These are phyloP conservation scores for Plantago major DNA, from an alignment of 257 asterid genomes.

Conservation along the genomic window DNA sequence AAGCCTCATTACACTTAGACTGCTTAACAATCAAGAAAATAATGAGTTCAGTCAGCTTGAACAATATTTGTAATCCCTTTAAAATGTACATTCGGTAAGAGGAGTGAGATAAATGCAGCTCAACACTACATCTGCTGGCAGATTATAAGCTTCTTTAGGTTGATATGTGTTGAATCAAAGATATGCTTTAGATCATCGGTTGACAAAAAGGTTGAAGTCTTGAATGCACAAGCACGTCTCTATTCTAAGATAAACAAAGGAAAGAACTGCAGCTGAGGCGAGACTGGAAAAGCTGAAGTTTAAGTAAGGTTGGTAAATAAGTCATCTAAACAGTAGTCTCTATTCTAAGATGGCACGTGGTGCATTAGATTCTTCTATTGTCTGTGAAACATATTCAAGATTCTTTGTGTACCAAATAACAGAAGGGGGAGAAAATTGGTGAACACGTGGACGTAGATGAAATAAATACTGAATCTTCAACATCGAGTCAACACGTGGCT, in stretches of 20 bases:
- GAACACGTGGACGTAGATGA: not conserved
- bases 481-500: not conserved
- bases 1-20: too few species aligned
- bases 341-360: not conserved
- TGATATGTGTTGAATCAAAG: constrained; percentile 2
- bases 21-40: too few species aligned
- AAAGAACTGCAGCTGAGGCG: not conserved
- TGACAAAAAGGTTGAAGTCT: not conserved
- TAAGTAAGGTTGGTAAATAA: not conserved
- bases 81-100: not conserved
- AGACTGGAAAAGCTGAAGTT: not conserved
- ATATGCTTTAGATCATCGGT: not conserved
- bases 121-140: not conserved
- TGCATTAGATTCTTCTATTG: not conserved
- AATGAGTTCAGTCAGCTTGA: too few species aligned
- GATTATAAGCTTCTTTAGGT: not conserved
- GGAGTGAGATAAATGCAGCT: not conserved
- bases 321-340: not conserved
- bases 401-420: not conserved
- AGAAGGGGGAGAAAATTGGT: not conserved
- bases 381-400: not conserved
- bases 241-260: not conserved
- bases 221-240: not conserved
- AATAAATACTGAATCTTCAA: not conserved
- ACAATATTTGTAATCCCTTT: not conserved